These are phyloP conservation scores for Sanghuangporus sanghuang DNA, from an alignment of 1,284 basidiomycete species.

Conservation along the genomic window DNA sequence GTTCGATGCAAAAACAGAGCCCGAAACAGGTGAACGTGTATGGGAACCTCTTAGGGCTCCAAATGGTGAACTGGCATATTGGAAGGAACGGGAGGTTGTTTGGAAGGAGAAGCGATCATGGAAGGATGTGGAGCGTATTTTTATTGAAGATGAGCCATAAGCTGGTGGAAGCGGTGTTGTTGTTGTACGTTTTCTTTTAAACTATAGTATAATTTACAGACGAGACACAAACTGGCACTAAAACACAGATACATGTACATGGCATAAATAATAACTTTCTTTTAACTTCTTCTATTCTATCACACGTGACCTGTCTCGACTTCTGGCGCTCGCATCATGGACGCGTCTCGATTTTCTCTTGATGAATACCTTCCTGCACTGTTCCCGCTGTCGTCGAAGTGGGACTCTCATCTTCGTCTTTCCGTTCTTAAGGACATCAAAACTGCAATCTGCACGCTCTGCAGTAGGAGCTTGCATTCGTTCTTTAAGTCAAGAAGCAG, in stretches of 20 bases:
- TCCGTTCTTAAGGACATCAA: too few species aligned
- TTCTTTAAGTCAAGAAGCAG: neutral
- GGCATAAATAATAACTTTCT: neutral
- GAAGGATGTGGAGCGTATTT: conserved; percentile 75
- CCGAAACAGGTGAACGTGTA: conserved; percentile 81
- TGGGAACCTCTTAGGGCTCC: conserved; percentile 67
- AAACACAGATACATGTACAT: too few species aligned
- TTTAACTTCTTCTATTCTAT: neutral
- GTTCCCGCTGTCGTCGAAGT: conserved; percentile 1
- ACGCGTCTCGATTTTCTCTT: neutral
- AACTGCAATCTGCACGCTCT: neutral
- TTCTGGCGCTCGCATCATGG: neutral
- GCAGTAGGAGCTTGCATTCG: neutral
- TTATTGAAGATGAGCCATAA: conserved; percentile 55
- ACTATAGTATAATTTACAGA: neutral
- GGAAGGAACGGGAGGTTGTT: conserved; percentile 71
- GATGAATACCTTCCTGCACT: conserved; percentile 9
- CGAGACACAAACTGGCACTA: too few species aligned
- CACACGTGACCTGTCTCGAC: neutral
- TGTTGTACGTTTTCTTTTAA: neutral
- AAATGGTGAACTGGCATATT: conserved; percentile 68
- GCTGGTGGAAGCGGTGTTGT: neutral
- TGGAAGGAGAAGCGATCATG: conserved; percentile 50
- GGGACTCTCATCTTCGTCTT: neutral
- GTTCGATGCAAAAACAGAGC: conserved; percentile 74